phyloP scores from a whole-genome alignment of 2,329 filamentous ascomycete species.

The Penicillium sp. region DNA sequence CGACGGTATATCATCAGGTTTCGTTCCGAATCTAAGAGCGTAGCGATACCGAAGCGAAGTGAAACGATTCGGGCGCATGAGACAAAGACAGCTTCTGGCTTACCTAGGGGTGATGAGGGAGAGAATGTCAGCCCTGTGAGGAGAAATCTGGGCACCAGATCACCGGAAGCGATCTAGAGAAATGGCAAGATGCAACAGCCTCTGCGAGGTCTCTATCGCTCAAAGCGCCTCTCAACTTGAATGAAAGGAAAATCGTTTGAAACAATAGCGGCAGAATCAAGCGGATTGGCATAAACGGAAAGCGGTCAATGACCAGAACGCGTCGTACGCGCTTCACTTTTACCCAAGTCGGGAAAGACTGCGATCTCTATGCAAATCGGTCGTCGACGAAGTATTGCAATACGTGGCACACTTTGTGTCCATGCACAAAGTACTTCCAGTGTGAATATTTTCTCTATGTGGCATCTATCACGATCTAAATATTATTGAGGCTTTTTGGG shows the following conservation, averaged over 20 bases:
- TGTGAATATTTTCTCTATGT: no score
- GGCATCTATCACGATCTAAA: not conserved
- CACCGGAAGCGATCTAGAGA: not conserved
- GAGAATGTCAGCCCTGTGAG: not conserved
- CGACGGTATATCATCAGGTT: not conserved
- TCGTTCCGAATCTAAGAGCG: not conserved
- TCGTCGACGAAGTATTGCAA: not conserved
- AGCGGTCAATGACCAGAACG: conserved; percentile 23
- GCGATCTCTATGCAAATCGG: not conserved
- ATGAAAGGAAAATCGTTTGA: conserved; percentile 16
- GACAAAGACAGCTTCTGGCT: not conserved
- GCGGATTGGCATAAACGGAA: conserved; percentile 11
- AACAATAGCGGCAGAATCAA: conserved; percentile 19
- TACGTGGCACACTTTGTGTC: not conserved
- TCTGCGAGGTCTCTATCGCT: not conserved
- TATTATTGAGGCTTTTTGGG: not conserved
- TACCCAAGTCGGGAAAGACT: conserved; percentile 18
- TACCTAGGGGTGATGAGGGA: not conserved
- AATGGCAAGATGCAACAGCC: not conserved
- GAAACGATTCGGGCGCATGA: not conserved
- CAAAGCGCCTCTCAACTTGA: conserved; percentile 1
- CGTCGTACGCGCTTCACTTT: conserved; percentile 28
- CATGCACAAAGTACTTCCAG: no score
- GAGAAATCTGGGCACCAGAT: not conserved
- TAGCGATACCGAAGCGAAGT: not conserved